phyloP scores from a whole-genome alignment of 2,329 filamentous ascomycete genomes.

The Alternaria triticina region DNA sequence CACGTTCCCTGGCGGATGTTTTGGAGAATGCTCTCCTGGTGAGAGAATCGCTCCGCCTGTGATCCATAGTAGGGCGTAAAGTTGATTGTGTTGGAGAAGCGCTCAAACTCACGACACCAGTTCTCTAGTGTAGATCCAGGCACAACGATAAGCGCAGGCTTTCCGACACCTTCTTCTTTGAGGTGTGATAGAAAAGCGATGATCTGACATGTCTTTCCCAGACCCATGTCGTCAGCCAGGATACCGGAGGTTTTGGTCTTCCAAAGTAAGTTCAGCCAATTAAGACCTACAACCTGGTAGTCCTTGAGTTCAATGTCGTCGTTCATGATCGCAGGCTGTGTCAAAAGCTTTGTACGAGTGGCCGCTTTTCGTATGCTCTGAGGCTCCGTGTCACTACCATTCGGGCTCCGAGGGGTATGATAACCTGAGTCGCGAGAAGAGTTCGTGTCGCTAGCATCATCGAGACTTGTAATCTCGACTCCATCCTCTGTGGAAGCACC shows the following conservation, averaged over 20 bases:
- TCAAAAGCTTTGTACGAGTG: conserved; percentile 54
- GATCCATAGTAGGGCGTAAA: conserved; percentile 77
- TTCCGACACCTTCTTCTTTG: conserved; percentile 70
- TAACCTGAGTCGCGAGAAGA: conserved; percentile 69
- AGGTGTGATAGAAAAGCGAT: conserved; percentile 90
- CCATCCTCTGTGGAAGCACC: conserved; percentile 66
- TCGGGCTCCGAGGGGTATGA: conserved; percentile 62
- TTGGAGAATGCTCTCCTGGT: conserved; percentile 70
- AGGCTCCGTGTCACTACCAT: conserved; percentile 54
- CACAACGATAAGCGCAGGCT: conserved; percentile 85
- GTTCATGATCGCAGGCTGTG: conserved; percentile 80
- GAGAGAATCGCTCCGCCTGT: conserved; percentile 69
- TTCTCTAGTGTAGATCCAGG: conserved; percentile 94
- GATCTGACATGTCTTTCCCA: conserved; percentile 95
- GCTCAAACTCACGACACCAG: conserved; percentile 88
- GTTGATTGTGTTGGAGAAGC: conserved; percentile 78
- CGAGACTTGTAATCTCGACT: conserved; percentile 64
- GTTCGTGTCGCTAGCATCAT: conserved; percentile 48
- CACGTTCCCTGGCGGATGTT: conserved; percentile 63
- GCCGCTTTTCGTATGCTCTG: conserved; percentile 49
- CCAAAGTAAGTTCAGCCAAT: conserved; percentile 90
- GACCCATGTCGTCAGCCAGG: conserved; percentile 94
- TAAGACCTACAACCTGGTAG: conserved; percentile 92
- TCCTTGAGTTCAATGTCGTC: conserved; percentile 81
- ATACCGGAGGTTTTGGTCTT: conserved; percentile 83